Evolutionary conservation across 192 early-diverging fungal genomes (phyloP), one percentile per base, ranked within the genome.

Genomic region (Podochytrium sp.): DNA sequence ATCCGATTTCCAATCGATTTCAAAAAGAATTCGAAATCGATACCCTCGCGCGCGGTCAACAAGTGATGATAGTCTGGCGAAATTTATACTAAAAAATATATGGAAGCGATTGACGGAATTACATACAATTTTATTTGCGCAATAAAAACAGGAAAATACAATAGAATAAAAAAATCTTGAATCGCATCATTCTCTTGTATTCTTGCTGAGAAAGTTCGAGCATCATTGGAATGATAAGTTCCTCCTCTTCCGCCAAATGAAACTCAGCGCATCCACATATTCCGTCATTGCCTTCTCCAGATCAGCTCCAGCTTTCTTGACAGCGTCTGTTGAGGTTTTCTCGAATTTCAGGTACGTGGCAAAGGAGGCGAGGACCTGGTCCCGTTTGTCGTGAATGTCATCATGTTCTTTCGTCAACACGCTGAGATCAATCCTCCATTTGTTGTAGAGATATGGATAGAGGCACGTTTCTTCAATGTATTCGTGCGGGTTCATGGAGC

Each of bases 161-260:
- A n/a, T n/a, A n/a, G n/a, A n/a, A n/a, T n/a, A n/a, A n/a, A n/a
- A n/a, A n/a, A n/a, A n/a, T n/a, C n/a, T n/a, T n/a, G n/a, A n/a
- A n/a, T n/a, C n/a, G n/a, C n/a, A n/a, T n/a, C n/a, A n/a, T n/a
- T 14, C 30, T 25, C 32, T 49, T 16, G 30, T 30, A 66, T 29
- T 66, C 64, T 49, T 66, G 41, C 43, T 5, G 5, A 7, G 20
- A 14, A 4, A 66, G 49, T n/a, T 43, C 64, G 7, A 66, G 32
- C 5, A 66, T 3, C 64, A 66, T 43, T 6, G 64, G 64, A 25
- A 66, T 32, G 27, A 66, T 29, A 33, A 66, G 33, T 30, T 66
- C 64, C 64, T 66, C 64, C 64, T 66, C 64, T 29, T 66, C 64
- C 0, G 23, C 27, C 64, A 66, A 66, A 49, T 66, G 64, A 50